A percentile compares a stretch with the other conserved stretches of the same genome.
phyloP scores from a whole-genome alignment of 73 alveolate genomes.

The Paraurostyla sp. region DNA sequence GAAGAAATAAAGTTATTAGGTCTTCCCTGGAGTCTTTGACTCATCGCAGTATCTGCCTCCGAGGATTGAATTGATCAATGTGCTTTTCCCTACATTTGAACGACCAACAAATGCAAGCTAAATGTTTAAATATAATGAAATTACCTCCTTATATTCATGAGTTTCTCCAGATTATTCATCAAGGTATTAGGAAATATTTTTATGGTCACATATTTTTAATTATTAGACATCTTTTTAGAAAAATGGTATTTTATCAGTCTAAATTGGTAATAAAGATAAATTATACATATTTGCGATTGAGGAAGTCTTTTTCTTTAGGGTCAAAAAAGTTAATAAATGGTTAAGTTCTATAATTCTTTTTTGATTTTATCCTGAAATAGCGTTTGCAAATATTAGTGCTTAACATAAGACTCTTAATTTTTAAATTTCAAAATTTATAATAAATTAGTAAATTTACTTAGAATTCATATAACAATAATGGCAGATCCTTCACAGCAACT shows the following conservation, averaged over 20 bases:
- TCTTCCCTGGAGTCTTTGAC: constrained; percentile 85
- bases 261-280: not conserved
- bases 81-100: constrained; percentile 83
- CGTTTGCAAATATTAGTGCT: not conserved
- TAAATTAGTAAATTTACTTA: not conserved
- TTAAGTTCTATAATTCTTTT: not conserved
- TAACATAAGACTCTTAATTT: not conserved
- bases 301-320: constrained; percentile 12
- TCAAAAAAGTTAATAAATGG: constrained; percentile 19
- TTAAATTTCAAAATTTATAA: not conserved
- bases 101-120: constrained; percentile 78
- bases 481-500: constrained; percentile 12
- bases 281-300: not conserved
- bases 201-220: constrained; percentile 21
- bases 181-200: not conserved
- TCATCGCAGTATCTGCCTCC: constrained; percentile 66
- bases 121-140: not conserved
- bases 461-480: not conserved
- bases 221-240: not conserved
- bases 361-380: not conserved
- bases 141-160: constrained; percentile 2
- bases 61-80: constrained; percentile 75
- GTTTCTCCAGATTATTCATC: not conserved
- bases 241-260: not conserved
- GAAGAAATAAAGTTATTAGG: constrained; percentile 68